Evolutionary conservation across 495 filamentous ascomycete species (phyloP).

Genomic region (Penicillium chermesinum): DNA sequence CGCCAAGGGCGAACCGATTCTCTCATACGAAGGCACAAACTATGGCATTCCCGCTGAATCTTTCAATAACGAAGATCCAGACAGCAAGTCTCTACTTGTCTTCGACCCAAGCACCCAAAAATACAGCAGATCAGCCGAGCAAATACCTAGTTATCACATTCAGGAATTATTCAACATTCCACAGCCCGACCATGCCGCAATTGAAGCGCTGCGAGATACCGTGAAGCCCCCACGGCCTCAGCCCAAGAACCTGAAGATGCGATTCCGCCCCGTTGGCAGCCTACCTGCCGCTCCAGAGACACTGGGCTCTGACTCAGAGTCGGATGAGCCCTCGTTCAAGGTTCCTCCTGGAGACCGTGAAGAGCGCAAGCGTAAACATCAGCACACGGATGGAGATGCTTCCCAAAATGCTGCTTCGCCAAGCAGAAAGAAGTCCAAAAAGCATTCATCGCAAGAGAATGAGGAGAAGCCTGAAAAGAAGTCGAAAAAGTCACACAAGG

Average conservation of each 20-base stretch:
- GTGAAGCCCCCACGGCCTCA: constrained; percentile 46
- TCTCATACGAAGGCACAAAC: constrained; percentile 34
- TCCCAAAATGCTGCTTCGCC: constrained; percentile 22
- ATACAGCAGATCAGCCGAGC: constrained; percentile 27
- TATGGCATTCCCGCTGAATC: constrained; percentile 45
- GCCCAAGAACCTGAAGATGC: constrained; percentile 57
- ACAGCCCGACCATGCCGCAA: constrained; percentile 19
- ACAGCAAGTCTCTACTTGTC: constrained; percentile 31
- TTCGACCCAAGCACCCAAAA: constrained; percentile 33
- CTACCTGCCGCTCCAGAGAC: constrained; percentile 38
- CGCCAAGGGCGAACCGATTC: constrained; percentile 38
- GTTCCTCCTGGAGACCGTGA: constrained; percentile 27
- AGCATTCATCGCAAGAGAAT: constrained; percentile 25
- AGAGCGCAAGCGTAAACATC: constrained; percentile 39
- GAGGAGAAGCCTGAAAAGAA: constrained; percentile 26
- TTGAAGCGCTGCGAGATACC: constrained; percentile 33
- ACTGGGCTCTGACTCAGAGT: constrained; percentile 46
- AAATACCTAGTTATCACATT: constrained; percentile 41
- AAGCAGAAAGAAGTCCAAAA: constrained; percentile 43
- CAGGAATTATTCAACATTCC: constrained; percentile 40
- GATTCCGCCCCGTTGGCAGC: constrained; percentile 52
- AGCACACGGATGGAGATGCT: constrained; percentile 34
- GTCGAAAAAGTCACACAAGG: constrained; percentile 39
- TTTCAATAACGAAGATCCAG: constrained; percentile 28
- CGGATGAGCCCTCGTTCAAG: constrained; percentile 38